These are phyloP conservation scores for Candida piceae DNA, from an alignment of 805 yeast genomes.

Conservation along the genomic window DNA sequence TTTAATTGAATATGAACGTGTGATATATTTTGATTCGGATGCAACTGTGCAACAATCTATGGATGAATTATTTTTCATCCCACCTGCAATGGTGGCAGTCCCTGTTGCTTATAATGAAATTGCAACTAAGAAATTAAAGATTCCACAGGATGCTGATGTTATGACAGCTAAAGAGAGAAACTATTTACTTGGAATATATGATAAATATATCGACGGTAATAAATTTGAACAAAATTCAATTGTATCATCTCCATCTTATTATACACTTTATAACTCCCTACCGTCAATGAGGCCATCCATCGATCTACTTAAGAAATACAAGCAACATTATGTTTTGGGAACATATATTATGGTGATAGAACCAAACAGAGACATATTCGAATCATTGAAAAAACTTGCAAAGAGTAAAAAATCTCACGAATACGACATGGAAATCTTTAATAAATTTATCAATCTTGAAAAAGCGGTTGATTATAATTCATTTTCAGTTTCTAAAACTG, in stretches of 20 bases:
- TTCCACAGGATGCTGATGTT: no score
- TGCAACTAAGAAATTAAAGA: no score
- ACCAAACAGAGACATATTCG: slow-evolving; percentile 33
- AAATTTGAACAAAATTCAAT: no score
- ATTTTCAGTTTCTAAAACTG: slow-evolving; percentile 1
- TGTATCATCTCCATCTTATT: no score
- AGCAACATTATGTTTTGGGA: slow-evolving; percentile 23
- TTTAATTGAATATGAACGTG: slow-evolving; percentile 43
- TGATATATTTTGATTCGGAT: slow-evolving; percentile 58
- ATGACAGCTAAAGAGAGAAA: no score
- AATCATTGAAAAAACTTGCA: slow-evolving; percentile 20
- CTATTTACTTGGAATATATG: slow-evolving; percentile 13
- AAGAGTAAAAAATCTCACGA: slow-evolving; percentile 30
- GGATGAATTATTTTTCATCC: slow-evolving; percentile 49
- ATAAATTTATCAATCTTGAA: slow-evolving; percentile 30
- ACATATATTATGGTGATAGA: slow-evolving; percentile 57
- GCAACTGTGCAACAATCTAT: slow-evolving; percentile 35
- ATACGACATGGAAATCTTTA: slow-evolving; percentile 51
- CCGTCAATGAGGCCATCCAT: slow-evolving; percentile 28
- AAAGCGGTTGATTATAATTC: slow-evolving; percentile 13
- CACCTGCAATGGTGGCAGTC: slow-evolving; percentile 41
- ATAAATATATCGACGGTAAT: slow-evolving; percentile 6
- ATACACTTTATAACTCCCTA: slow-evolving; percentile 32
- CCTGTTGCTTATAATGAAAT: slow-evolving; percentile 41
- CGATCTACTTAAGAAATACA: slow-evolving; percentile 11